These are phyloP conservation scores for Niveomyces coronatus DNA, from an alignment of 2,329 filamentous ascomycete species.

Conservation along the genomic window DNA sequence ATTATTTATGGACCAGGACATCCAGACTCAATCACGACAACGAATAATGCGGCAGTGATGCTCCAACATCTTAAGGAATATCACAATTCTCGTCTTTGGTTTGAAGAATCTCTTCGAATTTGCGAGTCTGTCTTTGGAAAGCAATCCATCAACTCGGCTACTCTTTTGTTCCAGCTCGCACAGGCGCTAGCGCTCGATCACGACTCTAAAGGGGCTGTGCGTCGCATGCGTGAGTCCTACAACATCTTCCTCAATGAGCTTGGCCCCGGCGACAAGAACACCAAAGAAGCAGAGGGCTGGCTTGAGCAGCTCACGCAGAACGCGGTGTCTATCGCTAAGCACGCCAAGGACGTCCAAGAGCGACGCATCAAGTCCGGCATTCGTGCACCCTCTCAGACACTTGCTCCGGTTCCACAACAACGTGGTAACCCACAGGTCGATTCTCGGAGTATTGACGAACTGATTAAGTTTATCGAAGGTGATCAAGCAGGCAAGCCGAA, in stretches of 20 bases:
- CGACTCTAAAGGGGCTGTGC: slow-evolving; percentile 83
- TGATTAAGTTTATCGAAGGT: slow-evolving; percentile 91
- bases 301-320: slow-evolving; percentile 93
- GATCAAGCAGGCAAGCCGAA: slow-evolving; percentile 46
- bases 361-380: slow-evolving; percentile 62
- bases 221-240: slow-evolving; percentile 91
- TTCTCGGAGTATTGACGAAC: slow-evolving; percentile 79
- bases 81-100: slow-evolving; percentile 91
- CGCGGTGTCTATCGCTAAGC: slow-evolving; percentile 87
- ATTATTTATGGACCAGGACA: slow-evolving; percentile 89
- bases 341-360: slow-evolving; percentile 76
- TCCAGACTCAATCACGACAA: slow-evolving; percentile 94
- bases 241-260: slow-evolving; percentile 87
- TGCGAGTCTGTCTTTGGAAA: slow-evolving; percentile 86
- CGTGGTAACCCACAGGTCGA: slow-evolving; percentile 41
- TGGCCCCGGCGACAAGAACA: slow-evolving; percentile 88
- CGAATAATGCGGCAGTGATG: slow-evolving; percentile 99
- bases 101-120: slow-evolving; percentile 81
- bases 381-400: slow-evolving; percentile 26
- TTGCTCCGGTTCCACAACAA: slow-evolving; percentile 24
- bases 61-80: slow-evolving; percentile 91
- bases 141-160: slow-evolving; percentile 85
- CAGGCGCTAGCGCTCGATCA: slow-evolving; percentile 93
- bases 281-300: slow-evolving; percentile 95
- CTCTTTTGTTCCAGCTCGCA: slow-evolving; percentile 91